Evolutionary conservation across 352 stramenopile species (phyloP).

Genomic region (Globisporangium barbulae): DNA sequence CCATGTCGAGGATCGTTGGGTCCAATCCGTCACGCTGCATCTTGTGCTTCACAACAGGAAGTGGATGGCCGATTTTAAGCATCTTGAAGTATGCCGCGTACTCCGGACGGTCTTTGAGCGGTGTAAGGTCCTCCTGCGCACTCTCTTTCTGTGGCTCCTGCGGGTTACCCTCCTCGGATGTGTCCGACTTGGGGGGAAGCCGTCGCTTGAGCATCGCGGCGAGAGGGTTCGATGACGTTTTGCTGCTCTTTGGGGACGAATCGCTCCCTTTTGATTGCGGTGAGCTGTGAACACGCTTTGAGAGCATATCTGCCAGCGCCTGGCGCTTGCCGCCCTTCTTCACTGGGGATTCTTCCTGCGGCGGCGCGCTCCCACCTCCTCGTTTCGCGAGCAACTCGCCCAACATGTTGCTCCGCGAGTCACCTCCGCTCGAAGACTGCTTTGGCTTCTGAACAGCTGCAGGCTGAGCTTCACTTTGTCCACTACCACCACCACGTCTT

Average conservation of each 20-base stretch:
- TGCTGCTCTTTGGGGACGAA: conserved; percentile 7
- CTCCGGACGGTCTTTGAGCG: conserved; percentile 62
- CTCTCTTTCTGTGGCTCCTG: conserved; percentile 9
- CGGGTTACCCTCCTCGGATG: conserved; percentile 3
- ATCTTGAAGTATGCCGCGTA: conserved; percentile 83
- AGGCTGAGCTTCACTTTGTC: conserved; percentile 22
- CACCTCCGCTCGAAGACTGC: conserved; percentile 12
- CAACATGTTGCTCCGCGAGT: conserved; percentile 27
- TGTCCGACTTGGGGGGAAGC: background rate
- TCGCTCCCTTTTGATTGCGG: background rate
- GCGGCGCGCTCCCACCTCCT: background rate
- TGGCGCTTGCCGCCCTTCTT: conserved; percentile 22
- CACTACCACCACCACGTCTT: conserved; percentile 20
- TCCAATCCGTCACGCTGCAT: conserved; percentile 73
- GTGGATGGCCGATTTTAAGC: conserved; percentile 67
- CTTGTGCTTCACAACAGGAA: conserved; percentile 68
- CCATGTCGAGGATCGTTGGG: conserved; percentile 54
- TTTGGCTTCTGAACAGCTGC: conserved; percentile 15
- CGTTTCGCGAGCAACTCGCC: conserved; percentile 35
- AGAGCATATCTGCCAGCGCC: conserved; percentile 39
- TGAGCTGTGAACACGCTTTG: conserved; percentile 24
- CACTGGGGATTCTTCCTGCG: background rate
- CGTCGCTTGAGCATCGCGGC: conserved; percentile 15
- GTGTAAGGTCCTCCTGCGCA: conserved; percentile 29
- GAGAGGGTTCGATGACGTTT: conserved; percentile 9